These are phyloP conservation scores for Fusarium tricinctum DNA, from an alignment of 2,329 filamentous ascomycete genomes.

Conservation along the genomic window DNA sequence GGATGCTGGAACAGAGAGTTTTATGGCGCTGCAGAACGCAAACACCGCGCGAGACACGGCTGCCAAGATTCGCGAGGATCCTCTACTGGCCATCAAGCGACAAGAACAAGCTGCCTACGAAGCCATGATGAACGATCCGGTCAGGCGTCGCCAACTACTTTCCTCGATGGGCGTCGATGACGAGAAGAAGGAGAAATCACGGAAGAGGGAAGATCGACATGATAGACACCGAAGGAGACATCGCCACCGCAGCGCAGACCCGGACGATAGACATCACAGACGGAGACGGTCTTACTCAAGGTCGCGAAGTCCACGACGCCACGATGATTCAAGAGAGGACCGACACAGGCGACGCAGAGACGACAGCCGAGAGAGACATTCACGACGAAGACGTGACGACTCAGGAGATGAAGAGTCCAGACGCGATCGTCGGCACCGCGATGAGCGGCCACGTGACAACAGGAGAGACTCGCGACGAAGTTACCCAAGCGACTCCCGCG, in stretches of 20 bases:
- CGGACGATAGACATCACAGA: conserved; percentile 56
- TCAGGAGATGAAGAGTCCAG: conserved; percentile 41
- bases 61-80: conserved; percentile 89
- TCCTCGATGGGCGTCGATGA: conserved; percentile 71
- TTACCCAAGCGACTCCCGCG: conserved; percentile 43
- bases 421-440: conserved; percentile 22
- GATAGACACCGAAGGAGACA: conserved; percentile 60
- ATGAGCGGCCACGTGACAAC: conserved; percentile 38
- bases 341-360: conserved; percentile 46
- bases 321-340: conserved; percentile 51
- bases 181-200: conserved; percentile 58
- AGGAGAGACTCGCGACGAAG: conserved; percentile 15
- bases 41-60: conserved; percentile 85
- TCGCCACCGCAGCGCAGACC: conserved; percentile 59
- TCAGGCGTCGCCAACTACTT: conserved; percentile 76
- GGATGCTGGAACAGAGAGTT: conserved; percentile 70
- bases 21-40: conserved; percentile 75
- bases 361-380: conserved; percentile 44
- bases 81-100: conserved; percentile 91
- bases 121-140: conserved; percentile 83
- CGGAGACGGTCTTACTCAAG: conserved; percentile 63
- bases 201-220: conserved; percentile 51
- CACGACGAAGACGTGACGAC: conserved; percentile 39
- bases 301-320: conserved; percentile 59
- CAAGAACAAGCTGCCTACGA: conserved; percentile 88